Evolutionary conservation across 805 yeast species (phyloP), one percentile per base, ranked within the genome.

Genomic region (Hanseniaspora clermontiae): DNA sequence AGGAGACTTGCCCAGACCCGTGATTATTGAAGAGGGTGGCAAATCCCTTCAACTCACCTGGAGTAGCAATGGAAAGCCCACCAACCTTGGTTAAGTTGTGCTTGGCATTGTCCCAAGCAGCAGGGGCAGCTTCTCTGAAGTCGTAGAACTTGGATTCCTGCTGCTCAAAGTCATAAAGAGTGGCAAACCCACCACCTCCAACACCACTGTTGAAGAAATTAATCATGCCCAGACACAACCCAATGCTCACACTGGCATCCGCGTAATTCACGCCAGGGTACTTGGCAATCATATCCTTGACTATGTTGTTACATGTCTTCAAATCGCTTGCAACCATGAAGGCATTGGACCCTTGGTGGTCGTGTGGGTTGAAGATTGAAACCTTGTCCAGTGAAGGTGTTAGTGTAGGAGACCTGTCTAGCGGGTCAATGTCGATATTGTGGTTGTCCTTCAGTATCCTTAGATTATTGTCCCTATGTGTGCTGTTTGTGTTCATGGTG

Each of bases 31-130:
- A 79, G 42, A 91, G 70, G 45, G 74, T 77, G 62, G 84, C 80
- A n/a, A 89, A 71, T 0, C 97, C 98, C 58, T 81, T 82, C 49
- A 91, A 63, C 66, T 91, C 97, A 11, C 98, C 98, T 0, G 98
- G 98, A 19, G 85, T 79, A 1, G 81, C 97, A 10, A 82, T 80
- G 0, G 96, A 87, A n/a, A 88, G 70, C 0, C 97, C 98, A 3
- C 96, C 97, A 19, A 82, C 70, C 61, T 78, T 77, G 0, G 95
- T 77, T 14, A 76, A 67, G 36, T 68, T 57, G 11, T 78, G 89
- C 95, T 90, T 88, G 60, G 82, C 73, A 60, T 78, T 77, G 62
- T 72, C 71, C 3, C 93, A 79, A 1, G 52, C 63, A 1, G 65
- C 68, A 0, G 97, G 97, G 0, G 97, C 96, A 72, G 78, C 79